phyloP scores from a whole-genome alignment of 2,329 filamentous ascomycete genomes.

The Tolypocladium tropicale region DNA sequence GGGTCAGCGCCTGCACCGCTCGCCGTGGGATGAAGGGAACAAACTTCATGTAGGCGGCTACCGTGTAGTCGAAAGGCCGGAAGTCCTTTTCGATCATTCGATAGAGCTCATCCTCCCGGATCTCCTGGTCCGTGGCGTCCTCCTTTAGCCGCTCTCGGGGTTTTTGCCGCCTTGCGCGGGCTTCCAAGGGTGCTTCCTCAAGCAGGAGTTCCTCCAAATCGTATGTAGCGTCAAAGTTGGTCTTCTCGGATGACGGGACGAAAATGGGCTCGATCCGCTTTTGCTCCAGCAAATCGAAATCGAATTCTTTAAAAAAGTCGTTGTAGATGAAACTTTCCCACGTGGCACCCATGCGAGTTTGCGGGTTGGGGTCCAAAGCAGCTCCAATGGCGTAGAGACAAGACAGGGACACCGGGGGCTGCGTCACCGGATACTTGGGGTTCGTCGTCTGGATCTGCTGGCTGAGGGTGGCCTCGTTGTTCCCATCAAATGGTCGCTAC shows the following conservation, averaged over 20 bases:
- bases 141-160: slow-evolving; percentile 85
- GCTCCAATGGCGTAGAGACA: slow-evolving; percentile 85
- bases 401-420: slow-evolving; percentile 76
- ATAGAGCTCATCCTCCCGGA: slow-evolving; percentile 87
- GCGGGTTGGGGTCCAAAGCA: slow-evolving; percentile 70
- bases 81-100: slow-evolving; percentile 91
- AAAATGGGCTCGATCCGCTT: slow-evolving; percentile 91
- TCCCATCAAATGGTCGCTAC: slow-evolving; percentile 87
- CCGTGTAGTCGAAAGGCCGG: slow-evolving; percentile 89
- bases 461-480: slow-evolving; percentile 70
- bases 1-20: slow-evolving; percentile 7
- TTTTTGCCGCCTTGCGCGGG: slow-evolving; percentile 84
- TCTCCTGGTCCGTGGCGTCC: slow-evolving; percentile 90
- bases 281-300: slow-evolving; percentile 74
- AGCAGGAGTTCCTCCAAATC: slow-evolving; percentile 88
- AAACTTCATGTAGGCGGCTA: slow-evolving; percentile 66
- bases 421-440: slow-evolving; percentile 85
- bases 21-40: slow-evolving; percentile 12
- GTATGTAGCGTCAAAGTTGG: slow-evolving; percentile 97
- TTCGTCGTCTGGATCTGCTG: slow-evolving; percentile 71
- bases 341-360: slow-evolving; percentile 71
- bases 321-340: slow-evolving; percentile 82
- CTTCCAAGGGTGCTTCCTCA: slow-evolving; percentile 91
- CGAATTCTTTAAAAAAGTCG: slow-evolving; percentile 77
- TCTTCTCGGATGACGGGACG: slow-evolving; percentile 90